phyloP scores from a whole-genome alignment of 2,329 filamentous ascomycete species.

The Lojkania enalia region DNA sequence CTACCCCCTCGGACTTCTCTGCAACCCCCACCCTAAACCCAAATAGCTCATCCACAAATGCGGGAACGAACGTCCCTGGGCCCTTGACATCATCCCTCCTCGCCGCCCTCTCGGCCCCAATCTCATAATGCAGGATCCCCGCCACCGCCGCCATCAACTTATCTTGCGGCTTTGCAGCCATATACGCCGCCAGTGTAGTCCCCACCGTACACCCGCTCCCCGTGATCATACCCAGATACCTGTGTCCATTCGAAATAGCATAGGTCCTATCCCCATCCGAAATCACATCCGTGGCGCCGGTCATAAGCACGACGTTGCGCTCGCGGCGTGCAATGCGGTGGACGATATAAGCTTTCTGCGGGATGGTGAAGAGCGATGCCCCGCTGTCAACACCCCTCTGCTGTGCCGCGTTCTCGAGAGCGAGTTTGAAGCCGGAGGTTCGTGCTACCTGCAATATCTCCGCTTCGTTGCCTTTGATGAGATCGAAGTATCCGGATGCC shows the following conservation, averaged over 20 bases:
- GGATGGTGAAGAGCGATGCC: conserved; percentile 55
- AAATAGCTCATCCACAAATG: conserved; percentile 75
- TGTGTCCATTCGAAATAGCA: conserved; percentile 75
- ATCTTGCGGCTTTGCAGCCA: conserved; percentile 65
- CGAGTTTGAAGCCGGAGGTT: conserved; percentile 52
- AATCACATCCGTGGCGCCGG: conserved; percentile 75
- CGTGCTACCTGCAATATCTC: conserved; percentile 74
- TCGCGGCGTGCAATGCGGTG: conserved; percentile 68
- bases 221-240: conserved; percentile 69
- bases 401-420: conserved; percentile 47
- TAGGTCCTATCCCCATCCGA: conserved; percentile 72
- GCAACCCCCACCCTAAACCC: conserved; percentile 15
- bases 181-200: conserved; percentile 74
- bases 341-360: conserved; percentile 66
- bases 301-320: conserved; percentile 77
- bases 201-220: conserved; percentile 82
- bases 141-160: conserved; percentile 73
- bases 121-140: conserved; percentile 76
- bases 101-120: conserved; percentile 71
- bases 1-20: too few species aligned
- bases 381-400: conserved; percentile 87
- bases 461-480: conserved; percentile 93
- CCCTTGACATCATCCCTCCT: conserved; percentile 66
- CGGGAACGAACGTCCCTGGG: conserved; percentile 83
- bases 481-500: conserved; percentile 73